Evolutionary conservation across 2,329 filamentous ascomycete species (phyloP), one percentile per base, ranked within the genome.

Genomic region (Aspergillus puulaauensis): DNA sequence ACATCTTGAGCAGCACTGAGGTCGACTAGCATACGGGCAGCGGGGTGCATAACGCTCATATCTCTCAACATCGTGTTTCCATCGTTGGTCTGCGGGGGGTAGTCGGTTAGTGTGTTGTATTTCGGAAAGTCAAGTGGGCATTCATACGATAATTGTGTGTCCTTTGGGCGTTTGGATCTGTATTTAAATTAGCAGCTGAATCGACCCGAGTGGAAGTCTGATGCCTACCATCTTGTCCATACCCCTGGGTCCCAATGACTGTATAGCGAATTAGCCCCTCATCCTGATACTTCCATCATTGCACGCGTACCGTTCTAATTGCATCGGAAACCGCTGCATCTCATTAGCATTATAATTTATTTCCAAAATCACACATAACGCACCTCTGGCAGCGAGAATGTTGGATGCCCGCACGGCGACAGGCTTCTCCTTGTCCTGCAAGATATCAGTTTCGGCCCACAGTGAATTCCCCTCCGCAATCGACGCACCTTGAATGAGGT

Each of bases 1-100:
- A 99, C 92, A 81, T 99, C 95, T 77, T 99, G 95, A 65, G 95
- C 95, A 66, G 95, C 91, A 70, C 93, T 96, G 62, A 99, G 85
- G 77, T 99, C 93, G 71, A 99, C 95, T 66, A 99, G 84, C 95
- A 99, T 99, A 82, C 96, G 97, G 52, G 95, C 95, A 49, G 96
- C 96, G n/a, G 95, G 95, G 75, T 99, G 95, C 89, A 99, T 92
- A 66, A 99, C 95, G 65, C 91, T 90, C 95, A 99, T 98, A 82
- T 93, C 93, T 81, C 90, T 96, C 73, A 99, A 81, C 93, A 99
- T 99, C 57, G 95, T 99, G 81, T 96, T 96, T 76, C 95, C 95
- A 79, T 99, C 95, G 82, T 99, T 99, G 72, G 95, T 99, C 79
- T 81, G 64, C 61, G 62, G 54, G 54, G 61, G 60, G 27, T 31